These are phyloP conservation scores for Amylostereum areolatum DNA, from an alignment of 1,284 basidiomycete species.

Conservation along the genomic window DNA sequence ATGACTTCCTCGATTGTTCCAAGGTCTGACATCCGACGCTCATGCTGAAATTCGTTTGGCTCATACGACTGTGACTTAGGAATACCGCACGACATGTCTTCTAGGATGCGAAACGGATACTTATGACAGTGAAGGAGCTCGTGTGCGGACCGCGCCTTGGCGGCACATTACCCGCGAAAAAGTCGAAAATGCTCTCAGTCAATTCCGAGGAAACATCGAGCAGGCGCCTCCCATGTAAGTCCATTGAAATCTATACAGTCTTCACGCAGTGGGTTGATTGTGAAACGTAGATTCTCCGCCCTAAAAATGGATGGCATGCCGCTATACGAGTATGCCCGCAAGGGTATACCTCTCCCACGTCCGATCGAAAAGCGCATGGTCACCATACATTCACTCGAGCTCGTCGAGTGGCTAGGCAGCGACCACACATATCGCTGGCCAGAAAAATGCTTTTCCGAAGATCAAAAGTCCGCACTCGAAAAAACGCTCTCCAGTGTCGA, in stretches of 20 bases:
- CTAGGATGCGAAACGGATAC: slow-evolving; percentile 94
- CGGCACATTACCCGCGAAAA: slow-evolving; percentile 77
- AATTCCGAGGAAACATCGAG: slow-evolving; percentile 83
- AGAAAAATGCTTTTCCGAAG: slow-evolving; percentile 56
- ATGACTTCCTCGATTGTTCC: slow-evolving; percentile 82
- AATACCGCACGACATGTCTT: slow-evolving; percentile 88
- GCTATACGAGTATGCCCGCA: slow-evolving; percentile 93
- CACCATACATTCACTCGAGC: slow-evolving; percentile 74
- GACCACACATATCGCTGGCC: slow-evolving; percentile 72
- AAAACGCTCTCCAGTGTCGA: slow-evolving; percentile 50
- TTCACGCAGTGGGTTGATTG: too few species aligned
- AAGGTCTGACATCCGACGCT: slow-evolving; percentile 53
- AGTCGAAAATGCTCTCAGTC: slow-evolving; percentile 66
- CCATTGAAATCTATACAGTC: not conserved
- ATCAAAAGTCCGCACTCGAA: slow-evolving; percentile 68
- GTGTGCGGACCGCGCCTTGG: slow-evolving; percentile 76
- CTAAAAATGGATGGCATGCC: slow-evolving; percentile 98
- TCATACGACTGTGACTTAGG: slow-evolving; percentile 39
- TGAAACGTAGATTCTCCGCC: slow-evolving; percentile 78
- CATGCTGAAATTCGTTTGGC: slow-evolving; percentile 1
- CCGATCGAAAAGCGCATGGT: slow-evolving; percentile 88
- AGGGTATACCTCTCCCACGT: slow-evolving; percentile 85
- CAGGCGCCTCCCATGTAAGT: slow-evolving; percentile 90
- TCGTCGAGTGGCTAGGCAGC: slow-evolving; percentile 64
- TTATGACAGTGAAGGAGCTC: slow-evolving; percentile 86